phyloP scores from a whole-genome alignment of 2,329 filamentous ascomycete species.

The Aspergillus sergii region DNA sequence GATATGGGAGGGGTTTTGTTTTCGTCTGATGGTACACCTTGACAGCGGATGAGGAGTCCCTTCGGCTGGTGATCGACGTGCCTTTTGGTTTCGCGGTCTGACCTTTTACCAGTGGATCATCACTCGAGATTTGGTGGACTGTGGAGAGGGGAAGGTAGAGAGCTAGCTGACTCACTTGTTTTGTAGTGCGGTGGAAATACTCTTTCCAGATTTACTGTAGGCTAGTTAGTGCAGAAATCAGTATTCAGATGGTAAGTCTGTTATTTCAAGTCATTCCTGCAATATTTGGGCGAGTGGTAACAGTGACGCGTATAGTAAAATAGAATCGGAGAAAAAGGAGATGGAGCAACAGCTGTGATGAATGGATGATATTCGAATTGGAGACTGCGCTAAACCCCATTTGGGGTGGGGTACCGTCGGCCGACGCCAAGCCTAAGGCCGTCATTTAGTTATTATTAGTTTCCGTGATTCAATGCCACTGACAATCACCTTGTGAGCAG shows the following conservation, averaged over 20 bases:
- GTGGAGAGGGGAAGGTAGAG: neutral
- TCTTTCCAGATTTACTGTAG: neutral
- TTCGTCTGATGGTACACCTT: conserved; percentile 1
- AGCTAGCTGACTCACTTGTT: neutral
- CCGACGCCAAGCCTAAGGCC: conserved; percentile 9
- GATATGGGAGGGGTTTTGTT: conserved; percentile 15
- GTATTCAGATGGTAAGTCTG: neutral
- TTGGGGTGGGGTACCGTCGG: conserved; percentile 21
- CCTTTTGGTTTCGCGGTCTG: conserved; percentile 36
- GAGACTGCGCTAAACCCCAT: conserved; percentile 25
- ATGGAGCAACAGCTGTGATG: neutral
- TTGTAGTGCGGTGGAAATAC: neutral
- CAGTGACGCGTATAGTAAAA: neutral
- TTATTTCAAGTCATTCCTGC: neutral
- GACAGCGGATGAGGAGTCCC: neutral
- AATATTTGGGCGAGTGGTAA: neutral
- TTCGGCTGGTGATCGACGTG: conserved; percentile 1
- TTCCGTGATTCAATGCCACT: neutral
- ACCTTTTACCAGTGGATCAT: conserved; percentile 52
- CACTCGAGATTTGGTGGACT: conserved; percentile 37
- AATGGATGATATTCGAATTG: neutral
- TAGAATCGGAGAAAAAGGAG: conserved; percentile 4
- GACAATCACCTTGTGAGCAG: conserved; percentile 1
- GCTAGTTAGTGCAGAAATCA: neutral
- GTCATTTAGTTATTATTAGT: conserved; percentile 1